phyloP scores from a whole-genome alignment of 768 basidiomycete genomes.

The Boletus rubescentipes region DNA sequence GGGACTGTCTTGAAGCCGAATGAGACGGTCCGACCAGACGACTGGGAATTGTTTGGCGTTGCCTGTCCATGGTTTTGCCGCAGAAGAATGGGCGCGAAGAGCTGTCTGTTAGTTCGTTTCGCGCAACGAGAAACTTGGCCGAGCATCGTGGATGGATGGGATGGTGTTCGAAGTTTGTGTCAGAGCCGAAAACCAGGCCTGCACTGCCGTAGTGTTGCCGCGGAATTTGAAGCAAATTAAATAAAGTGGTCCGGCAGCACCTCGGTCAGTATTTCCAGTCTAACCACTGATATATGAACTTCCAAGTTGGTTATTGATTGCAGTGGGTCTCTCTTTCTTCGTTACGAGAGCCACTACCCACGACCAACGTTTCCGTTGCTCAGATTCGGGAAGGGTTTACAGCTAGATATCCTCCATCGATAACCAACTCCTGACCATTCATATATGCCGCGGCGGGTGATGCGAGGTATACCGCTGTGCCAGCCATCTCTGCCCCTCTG shows the following conservation, averaged over 20 bases:
- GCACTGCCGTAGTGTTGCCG: too few relatives aligned
- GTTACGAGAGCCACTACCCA: neutral
- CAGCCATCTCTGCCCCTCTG: slow-evolving; percentile 74
- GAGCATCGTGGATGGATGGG: slow-evolving; percentile 13
- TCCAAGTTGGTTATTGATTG: neutral
- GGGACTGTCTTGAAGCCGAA: slow-evolving; percentile 93
- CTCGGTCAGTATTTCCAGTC: too few relatives aligned
- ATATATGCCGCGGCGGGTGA: slow-evolving; percentile 72
- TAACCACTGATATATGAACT: neutral
- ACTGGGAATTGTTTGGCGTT: slow-evolving; percentile 6
- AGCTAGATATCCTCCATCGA: slow-evolving; percentile 73
- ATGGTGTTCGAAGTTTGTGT: too few relatives aligned
- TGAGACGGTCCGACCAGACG: slow-evolving; percentile 57
- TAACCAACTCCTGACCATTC: slow-evolving; percentile 74
- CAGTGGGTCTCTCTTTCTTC: neutral
- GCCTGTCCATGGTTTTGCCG: slow-evolving; percentile 26
- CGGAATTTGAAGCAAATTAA: too few relatives aligned
- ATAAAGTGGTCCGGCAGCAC: too few relatives aligned
- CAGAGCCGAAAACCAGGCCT: too few relatives aligned
- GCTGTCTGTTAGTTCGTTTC: slow-evolving; percentile 12
- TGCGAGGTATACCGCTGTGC: slow-evolving; percentile 72
- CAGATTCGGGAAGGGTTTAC: slow-evolving; percentile 63
- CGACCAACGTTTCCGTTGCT: slow-evolving; percentile 1
- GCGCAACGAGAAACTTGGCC: slow-evolving; percentile 12
- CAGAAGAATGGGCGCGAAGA: slow-evolving; percentile 6